phyloP scores from a whole-genome alignment of 1,139 yeast genomes.

The Suhomyces terraborum region DNA sequence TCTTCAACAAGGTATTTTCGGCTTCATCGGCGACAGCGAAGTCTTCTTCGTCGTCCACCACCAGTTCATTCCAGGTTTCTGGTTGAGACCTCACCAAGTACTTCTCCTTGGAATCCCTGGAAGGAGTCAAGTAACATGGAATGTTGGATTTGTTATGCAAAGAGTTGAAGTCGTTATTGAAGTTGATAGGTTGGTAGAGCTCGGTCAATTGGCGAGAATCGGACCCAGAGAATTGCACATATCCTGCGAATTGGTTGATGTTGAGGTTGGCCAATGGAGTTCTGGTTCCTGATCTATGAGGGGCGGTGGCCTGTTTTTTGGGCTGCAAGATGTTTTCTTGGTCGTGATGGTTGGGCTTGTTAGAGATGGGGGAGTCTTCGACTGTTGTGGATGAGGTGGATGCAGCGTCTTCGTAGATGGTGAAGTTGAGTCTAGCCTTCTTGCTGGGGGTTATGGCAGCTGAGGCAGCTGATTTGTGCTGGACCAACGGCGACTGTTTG shows the following conservation, averaged over 20 bases:
- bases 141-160: conserved; percentile 36
- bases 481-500: conserved; percentile 12
- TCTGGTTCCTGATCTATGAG: conserved; percentile 21
- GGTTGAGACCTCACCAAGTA: conserved; percentile 29
- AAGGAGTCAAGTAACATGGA: conserved; percentile 41
- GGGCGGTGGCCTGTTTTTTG: conserved; percentile 22
- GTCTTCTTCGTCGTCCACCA: conserved; percentile 33
- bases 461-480: conserved; percentile 6
- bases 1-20: conserved; percentile 23
- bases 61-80: conserved; percentile 15
- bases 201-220: conserved; percentile 27
- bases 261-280: conserved; percentile 37
- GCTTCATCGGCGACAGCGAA: conserved; percentile 32
- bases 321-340: conserved; percentile 52
- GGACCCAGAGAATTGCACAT: conserved; percentile 18
- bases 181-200: conserved; percentile 36
- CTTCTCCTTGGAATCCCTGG: conserved; percentile 27
- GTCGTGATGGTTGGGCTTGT: conserved; percentile 36
- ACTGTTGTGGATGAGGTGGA: conserved; percentile 1
- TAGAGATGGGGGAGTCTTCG: conserved; percentile 19
- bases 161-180: conserved; percentile 36
- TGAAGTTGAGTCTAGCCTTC: conserved; percentile 30
- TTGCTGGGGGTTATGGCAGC: conserved; percentile 16
- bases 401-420: conserved; percentile 41
- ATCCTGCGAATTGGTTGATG: conserved; percentile 40